phyloP scores from a whole-genome alignment of 805 yeast genomes.

The Candida khao-thaluensis region DNA sequence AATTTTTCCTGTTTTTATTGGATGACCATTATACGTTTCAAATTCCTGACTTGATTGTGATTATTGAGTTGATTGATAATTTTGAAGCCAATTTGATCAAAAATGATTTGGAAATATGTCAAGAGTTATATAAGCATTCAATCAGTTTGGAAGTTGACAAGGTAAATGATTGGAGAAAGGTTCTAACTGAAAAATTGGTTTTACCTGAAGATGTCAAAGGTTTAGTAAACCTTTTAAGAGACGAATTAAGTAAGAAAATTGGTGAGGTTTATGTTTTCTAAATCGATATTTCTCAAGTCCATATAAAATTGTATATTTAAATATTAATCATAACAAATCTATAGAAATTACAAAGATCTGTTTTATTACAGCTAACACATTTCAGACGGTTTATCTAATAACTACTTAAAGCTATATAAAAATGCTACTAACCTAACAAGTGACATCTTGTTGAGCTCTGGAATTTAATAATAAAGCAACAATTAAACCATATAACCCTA shows the following conservation, averaged over 20 bases:
- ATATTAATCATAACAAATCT: no score
- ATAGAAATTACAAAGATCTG: no score
- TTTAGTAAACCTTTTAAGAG: constrained; percentile 29
- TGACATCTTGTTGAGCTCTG: constrained; percentile 90
- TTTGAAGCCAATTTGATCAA: constrained; percentile 21
- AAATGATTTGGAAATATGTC: constrained; percentile 29
- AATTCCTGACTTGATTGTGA: constrained; percentile 33
- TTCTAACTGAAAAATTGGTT: constrained; percentile 5
- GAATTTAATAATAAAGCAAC: constrained; percentile 97
- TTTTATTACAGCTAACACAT: no score
- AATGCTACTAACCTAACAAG: constrained; percentile 51
- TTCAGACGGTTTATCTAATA: no score
- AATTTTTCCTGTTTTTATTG: constrained; percentile 43
- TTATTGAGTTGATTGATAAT: constrained; percentile 40
- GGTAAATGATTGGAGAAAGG: constrained; percentile 37
- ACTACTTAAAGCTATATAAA: no score
- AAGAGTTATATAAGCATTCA: constrained; percentile 31
- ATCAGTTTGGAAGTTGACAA: constrained; percentile 14
- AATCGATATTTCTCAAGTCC: no score
- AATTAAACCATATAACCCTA: constrained; percentile 90
- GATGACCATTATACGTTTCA: constrained; percentile 17
- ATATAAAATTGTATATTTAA: no score
- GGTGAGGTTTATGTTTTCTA: constrained; percentile 29
- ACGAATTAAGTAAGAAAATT: constrained; percentile 31
- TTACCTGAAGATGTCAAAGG: constrained; percentile 27